Base-by-base conservation (phyloP, 192 early-diverging fungal species). In the Podila horticola region DNA sequence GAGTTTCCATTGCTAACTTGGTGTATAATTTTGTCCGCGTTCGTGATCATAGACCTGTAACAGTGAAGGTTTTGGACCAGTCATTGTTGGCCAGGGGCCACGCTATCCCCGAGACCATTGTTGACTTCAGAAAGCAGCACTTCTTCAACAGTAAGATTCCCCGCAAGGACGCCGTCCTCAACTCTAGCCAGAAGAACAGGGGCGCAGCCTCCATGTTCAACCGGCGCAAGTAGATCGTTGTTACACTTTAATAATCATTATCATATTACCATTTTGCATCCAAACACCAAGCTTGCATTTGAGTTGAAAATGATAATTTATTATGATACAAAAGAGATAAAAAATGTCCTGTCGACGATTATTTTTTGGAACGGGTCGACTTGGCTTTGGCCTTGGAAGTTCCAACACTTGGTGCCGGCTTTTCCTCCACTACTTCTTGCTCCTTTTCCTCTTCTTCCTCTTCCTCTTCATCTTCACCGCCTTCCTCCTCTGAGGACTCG, bases 51-150 rank as follows among this genome's bases (percentile, higher is more conserved):
- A 81, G 77, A 52, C 77, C 77, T 30, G 77, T 81, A 15, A 81
- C 77, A 2, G 77, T 81, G 24, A 81, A 81, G 62, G 77, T 73
- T 6, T 28, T 81, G 45, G 71, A 81, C 13, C 50, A 73, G 57
- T 81, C 71, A n/a, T 28, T 31, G 13, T 5, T 73, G 51, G 71
- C 71, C 59, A 68, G 69, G 52, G 77, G 77, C 26, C 77, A 81
- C 26, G 71, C 77, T 19, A 65, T 81, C 22, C 71, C 77, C 12
- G 66, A 81, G 15, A 81, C 71, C 8, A 60, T 81, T 60, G 71
- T 69, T 4, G 77, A 81, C 28, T 81, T 81, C 38, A 72, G 71
- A 41, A 64, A 72, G 34, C 77, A 81, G 38, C 77, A 81, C 11
- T 81, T 81, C 52, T 73, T 45, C 24, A 66, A 71, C 31, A 57